These are phyloP conservation scores for Nothophaeocryptopus gaeumannii DNA, from an alignment of 2,329 filamentous ascomycete species.

Conservation along the genomic window DNA sequence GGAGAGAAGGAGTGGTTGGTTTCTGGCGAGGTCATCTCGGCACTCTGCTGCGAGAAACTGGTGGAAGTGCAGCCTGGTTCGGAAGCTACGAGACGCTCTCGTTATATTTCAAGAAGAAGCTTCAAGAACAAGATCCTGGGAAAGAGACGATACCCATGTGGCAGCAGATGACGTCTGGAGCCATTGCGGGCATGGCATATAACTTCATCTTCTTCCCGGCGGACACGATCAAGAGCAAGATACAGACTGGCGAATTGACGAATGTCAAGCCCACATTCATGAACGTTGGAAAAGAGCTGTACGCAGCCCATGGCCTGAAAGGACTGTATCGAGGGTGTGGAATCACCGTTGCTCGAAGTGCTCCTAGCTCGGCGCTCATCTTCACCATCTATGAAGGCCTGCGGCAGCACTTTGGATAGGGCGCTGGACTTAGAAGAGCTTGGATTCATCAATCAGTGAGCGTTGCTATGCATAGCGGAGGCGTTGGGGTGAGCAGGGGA, in stretches of 20 bases:
- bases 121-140: conserved; percentile 31
- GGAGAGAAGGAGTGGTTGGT: conserved; percentile 74
- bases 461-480: too few relatives aligned
- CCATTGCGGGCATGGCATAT: conserved; percentile 85
- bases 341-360: conserved; percentile 82
- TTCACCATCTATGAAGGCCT: conserved; percentile 92
- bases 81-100: conserved; percentile 77
- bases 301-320: conserved; percentile 74
- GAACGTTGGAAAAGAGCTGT: conserved; percentile 69
- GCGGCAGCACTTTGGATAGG: conserved; percentile 59
- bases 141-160: conserved; percentile 66
- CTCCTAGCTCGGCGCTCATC: conserved; percentile 96
- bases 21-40: conserved; percentile 97
- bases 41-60: conserved; percentile 89
- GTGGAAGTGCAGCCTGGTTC: conserved; percentile 93
- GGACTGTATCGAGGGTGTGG: conserved; percentile 93
- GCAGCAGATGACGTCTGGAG: conserved; percentile 85
- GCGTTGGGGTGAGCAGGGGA: too few relatives aligned
- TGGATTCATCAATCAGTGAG: too few relatives aligned
- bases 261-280: conserved; percentile 62
- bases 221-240: conserved; percentile 94
- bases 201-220: conserved; percentile 98
- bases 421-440: background rate
- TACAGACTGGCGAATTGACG: conserved; percentile 74
- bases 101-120: conserved; percentile 60